These are phyloP conservation scores for Beauveria medogensis DNA, from an alignment of 2,329 filamentous ascomycete species.

Conservation along the genomic window DNA sequence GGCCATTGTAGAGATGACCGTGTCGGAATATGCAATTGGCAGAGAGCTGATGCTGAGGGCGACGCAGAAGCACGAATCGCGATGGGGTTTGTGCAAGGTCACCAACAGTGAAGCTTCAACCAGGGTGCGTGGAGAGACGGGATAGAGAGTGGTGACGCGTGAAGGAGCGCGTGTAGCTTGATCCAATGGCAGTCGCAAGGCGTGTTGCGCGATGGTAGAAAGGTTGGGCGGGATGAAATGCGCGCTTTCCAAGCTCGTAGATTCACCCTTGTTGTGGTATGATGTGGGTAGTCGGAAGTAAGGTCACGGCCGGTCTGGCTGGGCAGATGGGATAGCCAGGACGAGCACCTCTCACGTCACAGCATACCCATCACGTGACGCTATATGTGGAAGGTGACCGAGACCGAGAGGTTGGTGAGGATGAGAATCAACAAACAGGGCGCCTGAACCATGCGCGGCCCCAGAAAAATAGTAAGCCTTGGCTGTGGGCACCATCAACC, in stretches of 20 bases:
- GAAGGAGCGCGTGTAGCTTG: conserved; percentile 7
- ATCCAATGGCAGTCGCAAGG: conserved; percentile 12
- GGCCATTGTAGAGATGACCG: conserved; percentile 25
- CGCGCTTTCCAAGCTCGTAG: conserved; percentile 5
- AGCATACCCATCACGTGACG: conserved; percentile 12
- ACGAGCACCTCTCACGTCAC: conserved; percentile 13
- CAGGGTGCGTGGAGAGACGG: conserved; percentile 7
- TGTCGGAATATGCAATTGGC: conserved; percentile 4
- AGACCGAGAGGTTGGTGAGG: conserved; percentile 8
- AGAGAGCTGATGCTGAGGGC: background rate
- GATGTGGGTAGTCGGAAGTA: conserved; percentile 11
- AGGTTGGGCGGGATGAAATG: conserved; percentile 10
- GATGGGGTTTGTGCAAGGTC: conserved; percentile 1
- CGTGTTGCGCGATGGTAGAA: conserved; percentile 8
- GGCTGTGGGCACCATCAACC: background rate
- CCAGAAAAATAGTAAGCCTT: background rate
- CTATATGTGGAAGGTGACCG: conserved; percentile 7
- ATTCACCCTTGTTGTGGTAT: conserved; percentile 8
- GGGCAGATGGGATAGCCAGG: conserved; percentile 3
- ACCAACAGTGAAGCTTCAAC: conserved; percentile 10
- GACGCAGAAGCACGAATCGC: background rate
- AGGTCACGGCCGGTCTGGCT: conserved; percentile 9
- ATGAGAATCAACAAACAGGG: conserved; percentile 3
- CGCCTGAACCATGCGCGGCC: background rate
- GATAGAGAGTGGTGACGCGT: conserved; percentile 11